A percentile compares a stretch with the other conserved stretches of the same genome.
Conservation (phyloP, 1,139 yeast species). For the Nematodospora anomalae region DNA sequence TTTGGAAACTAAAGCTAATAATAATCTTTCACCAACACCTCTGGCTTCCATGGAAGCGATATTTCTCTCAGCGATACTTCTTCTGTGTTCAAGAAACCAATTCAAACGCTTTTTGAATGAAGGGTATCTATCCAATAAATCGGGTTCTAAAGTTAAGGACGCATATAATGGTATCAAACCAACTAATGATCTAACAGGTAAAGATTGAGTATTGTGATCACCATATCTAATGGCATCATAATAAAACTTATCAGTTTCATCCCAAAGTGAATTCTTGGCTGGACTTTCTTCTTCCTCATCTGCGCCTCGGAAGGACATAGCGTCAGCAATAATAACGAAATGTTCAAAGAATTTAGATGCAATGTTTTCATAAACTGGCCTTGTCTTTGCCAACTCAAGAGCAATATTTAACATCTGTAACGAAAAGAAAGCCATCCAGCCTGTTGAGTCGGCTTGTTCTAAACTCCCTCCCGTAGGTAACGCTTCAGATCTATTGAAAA, state of each 20-base stretch:
- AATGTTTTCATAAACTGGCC: conserved; percentile 89
- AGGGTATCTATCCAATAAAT: conserved; percentile 74
- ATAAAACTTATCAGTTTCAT: conserved; percentile 84
- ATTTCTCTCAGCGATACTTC: conserved; percentile 76
- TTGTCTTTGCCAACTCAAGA: conserved; percentile 78
- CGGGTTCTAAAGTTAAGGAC: conserved; percentile 86
- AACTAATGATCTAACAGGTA: conserved; percentile 88
- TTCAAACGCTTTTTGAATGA: conserved; percentile 81
- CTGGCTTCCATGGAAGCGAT: conserved; percentile 84
- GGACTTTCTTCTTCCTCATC: conserved; percentile 45
- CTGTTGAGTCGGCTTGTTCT: conserved; percentile 96
- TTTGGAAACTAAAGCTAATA: conserved; percentile 78
- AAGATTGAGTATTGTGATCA: conserved; percentile 62
- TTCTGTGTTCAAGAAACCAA: conserved; percentile 81
- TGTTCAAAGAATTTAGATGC: conserved; percentile 97
- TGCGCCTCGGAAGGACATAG: conserved; percentile 76
- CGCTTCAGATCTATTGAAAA: conserved; percentile 92
- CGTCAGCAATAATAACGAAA: conserved; percentile 89
- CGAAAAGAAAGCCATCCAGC: conserved; percentile 97
- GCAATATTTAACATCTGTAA: conserved; percentile 94
- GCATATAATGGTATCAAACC: conserved; percentile 95
- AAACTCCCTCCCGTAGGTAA: conserved; percentile 90
- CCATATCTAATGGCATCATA: conserved; percentile 93
- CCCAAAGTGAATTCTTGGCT: conserved; percentile 76
- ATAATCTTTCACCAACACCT: conserved; percentile 84